These are phyloP conservation scores for Candida bentonensis DNA, from an alignment of 805 yeast genomes.

Conservation along the genomic window DNA sequence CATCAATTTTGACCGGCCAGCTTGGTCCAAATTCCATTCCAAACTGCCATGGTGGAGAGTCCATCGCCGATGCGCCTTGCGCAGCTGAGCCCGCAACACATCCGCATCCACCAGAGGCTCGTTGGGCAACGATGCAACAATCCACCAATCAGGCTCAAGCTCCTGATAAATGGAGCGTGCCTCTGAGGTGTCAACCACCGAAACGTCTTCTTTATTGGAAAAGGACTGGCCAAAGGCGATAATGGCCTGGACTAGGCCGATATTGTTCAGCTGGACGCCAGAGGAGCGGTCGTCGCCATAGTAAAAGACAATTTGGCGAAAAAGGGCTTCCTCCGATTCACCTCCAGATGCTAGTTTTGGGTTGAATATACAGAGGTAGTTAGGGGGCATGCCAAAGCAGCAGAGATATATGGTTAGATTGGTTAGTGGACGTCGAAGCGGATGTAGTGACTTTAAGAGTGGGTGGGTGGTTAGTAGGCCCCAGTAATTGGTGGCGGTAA, in stretches of 20 bases:
- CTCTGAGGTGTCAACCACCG: constrained; percentile 21
- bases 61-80: constrained; percentile 23
- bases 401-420: background rate
- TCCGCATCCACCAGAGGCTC: constrained; percentile 14
- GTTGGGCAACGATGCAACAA: constrained; percentile 17
- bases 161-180: constrained; percentile 20
- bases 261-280: constrained; percentile 24
- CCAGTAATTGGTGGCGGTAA: too few species aligned
- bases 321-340: constrained; percentile 19
- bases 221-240: constrained; percentile 14
- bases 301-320: constrained; percentile 24
- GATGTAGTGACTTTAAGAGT: too few species aligned
- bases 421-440: too few species aligned
- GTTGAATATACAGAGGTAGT: constrained; percentile 23
- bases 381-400: constrained; percentile 1
- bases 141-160: constrained; percentile 21
- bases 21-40: constrained; percentile 1
- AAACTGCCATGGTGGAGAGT: constrained; percentile 22
- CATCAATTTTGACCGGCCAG: constrained; percentile 3
- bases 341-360: constrained; percentile 20
- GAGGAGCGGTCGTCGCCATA: constrained; percentile 15
- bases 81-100: constrained; percentile 19
- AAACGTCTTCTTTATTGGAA: constrained; percentile 9
- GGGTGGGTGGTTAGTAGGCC: too few species aligned
- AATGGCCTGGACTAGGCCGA: constrained; percentile 32